These are phyloP conservation scores for Xylariaceae sp. DNA, from an alignment of 2,329 filamentous ascomycete genomes.

Conservation along the genomic window DNA sequence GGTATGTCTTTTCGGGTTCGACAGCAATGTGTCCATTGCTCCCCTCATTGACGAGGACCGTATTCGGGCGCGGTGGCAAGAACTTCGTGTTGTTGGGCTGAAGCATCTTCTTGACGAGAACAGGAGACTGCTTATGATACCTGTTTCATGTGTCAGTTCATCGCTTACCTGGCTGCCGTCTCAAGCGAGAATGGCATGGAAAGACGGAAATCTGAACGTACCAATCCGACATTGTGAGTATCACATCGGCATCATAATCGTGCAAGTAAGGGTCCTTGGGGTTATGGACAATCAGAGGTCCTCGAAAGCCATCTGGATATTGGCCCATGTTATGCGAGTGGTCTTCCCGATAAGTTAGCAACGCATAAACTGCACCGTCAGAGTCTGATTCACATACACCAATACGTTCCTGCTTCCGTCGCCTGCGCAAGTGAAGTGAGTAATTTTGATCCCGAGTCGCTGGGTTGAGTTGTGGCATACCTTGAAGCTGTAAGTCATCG, in stretches of 20 bases:
- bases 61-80: slow-evolving; percentile 38
- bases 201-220: slow-evolving; percentile 33
- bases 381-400: slow-evolving; percentile 35
- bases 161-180: slow-evolving; percentile 33
- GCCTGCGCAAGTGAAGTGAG: slow-evolving; percentile 24
- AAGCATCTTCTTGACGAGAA: slow-evolving; percentile 38
- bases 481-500: slow-evolving; percentile 54
- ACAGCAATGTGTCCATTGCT: slow-evolving; percentile 34
- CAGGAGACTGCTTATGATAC: slow-evolving; percentile 39
- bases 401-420: slow-evolving; percentile 42
- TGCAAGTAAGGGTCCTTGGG: slow-evolving; percentile 47
- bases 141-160: slow-evolving; percentile 28
- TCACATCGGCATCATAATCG: slow-evolving; percentile 53
- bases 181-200: slow-evolving; percentile 31
- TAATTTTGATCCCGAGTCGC: not conserved
- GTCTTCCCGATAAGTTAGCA: slow-evolving; percentile 34
- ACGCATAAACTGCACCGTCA: not conserved
- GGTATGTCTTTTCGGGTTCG: slow-evolving; percentile 41
- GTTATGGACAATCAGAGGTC: slow-evolving; percentile 56
- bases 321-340: slow-evolving; percentile 61
- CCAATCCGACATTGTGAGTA: slow-evolving; percentile 54
- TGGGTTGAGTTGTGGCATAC: slow-evolving; percentile 29
- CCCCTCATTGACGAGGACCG: slow-evolving; percentile 42
- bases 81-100: slow-evolving; percentile 36
- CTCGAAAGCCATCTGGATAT: slow-evolving; percentile 63